Base-by-base conservation (phyloP, 2,329 filamentous ascomycete genomes). In the Fusarium sp. region DNA sequence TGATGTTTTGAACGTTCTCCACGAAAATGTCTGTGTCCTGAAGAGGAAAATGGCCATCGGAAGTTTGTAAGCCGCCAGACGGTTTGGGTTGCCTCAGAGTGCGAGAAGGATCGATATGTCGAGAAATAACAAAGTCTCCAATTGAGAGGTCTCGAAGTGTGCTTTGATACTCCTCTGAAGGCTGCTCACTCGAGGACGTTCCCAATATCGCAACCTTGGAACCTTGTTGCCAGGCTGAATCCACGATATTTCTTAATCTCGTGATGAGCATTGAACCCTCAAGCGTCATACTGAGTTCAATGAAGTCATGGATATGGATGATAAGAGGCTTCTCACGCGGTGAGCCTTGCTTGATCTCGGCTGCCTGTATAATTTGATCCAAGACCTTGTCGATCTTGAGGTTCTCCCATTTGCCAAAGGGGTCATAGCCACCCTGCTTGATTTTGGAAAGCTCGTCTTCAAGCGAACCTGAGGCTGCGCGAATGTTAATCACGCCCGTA, bases 251-350 rank as follows among this genome's bases (percentile, higher is more conserved):
- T 60, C 93, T 90, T 18, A 99, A 83, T 66, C 92, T 90, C 44
- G 86, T 84, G 12, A 98, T 83, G 37, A 98, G 88, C 28, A 88
- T 87, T 4, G 89, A 86, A 16, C 94, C 94, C 65, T 94, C 90
- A 10, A 88, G 81, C 2, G 93, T 91, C 78, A 89, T 88, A 75
- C 88, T 90, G 13, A 99, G 86, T 72, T 97, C 94, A 60, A 93
- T 90, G 77, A 94, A 93, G 80, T 98, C 94, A 79, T 93, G 90
- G 18, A 97, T 84, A 75, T 94, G 94, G 43, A 97, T 86, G 65
- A 98, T 91, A 12, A 95, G 86, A 30, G 86, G 86, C 28, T 80
- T 86, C 79, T 77, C 79, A 75, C 79, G 77, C 11, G 73, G 52
- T 33, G 73, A 69, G 10, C 80, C 74, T 25, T 80, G 72, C 63